phyloP scores from a whole-genome alignment of 164 flowering plant genomes.

The Paratinospora sagittata region DNA sequence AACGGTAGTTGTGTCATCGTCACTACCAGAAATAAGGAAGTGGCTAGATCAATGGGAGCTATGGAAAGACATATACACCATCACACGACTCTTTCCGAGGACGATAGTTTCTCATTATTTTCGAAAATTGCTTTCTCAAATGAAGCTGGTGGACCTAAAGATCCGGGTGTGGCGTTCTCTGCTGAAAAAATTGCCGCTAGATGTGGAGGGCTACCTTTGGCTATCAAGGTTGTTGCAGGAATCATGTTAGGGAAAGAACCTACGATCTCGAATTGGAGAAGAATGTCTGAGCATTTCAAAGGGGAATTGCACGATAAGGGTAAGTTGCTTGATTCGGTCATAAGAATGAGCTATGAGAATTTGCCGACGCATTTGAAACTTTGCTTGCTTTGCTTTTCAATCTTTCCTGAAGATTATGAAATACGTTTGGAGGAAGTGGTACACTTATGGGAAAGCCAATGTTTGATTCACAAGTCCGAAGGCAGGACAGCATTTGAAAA shows the following conservation, averaged over 20 bases:
- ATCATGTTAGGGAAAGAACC: constrained; percentile 7
- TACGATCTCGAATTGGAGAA: neutral
- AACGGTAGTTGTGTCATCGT: constrained; percentile 3
- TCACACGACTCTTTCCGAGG: neutral
- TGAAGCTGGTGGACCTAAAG: neutral
- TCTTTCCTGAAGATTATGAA: constrained; percentile 3
- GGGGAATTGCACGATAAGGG: neutral
- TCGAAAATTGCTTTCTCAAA: constrained; percentile 1
- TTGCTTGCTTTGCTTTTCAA: constrained; percentile 7
- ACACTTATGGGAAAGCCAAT: constrained; percentile 2
- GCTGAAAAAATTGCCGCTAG: neutral
- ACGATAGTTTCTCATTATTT: neutral
- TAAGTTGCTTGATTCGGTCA: neutral
- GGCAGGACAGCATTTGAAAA: constrained; percentile 1
- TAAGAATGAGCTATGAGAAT: constrained; percentile 8
- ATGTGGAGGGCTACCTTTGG: constrained; percentile 7
- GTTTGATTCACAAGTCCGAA: neutral
- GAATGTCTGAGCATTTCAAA: neutral
- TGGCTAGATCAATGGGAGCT: constrained; percentile 6
- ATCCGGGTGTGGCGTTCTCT: neutral
- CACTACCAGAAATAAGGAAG: neutral
- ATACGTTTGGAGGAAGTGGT: neutral
- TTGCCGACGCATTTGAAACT: constrained; percentile 7
- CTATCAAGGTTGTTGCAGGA: neutral
- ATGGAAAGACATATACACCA: neutral